A percentile compares a stretch with the other conserved stretches of the same genome.
These are phyloP conservation scores for Suillus americanus DNA, from an alignment of 768 basidiomycete genomes.

Conservation along the genomic window DNA sequence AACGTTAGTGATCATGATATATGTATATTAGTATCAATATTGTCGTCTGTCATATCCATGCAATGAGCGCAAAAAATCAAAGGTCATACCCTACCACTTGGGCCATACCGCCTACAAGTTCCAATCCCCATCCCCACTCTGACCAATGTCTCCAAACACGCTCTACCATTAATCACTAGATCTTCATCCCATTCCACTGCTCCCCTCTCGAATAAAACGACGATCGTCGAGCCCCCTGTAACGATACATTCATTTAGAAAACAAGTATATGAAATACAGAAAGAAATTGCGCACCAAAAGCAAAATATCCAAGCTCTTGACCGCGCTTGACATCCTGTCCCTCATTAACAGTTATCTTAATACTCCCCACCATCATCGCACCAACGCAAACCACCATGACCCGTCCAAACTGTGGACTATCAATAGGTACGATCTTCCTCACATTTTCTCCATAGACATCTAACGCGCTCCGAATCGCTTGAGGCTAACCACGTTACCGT, in stretches of 20 bases:
- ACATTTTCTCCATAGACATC: conserved; percentile 96
- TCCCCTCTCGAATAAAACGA: conserved; percentile 85
- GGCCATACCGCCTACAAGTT: conserved; percentile 17
- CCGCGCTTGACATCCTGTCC: conserved; percentile 80
- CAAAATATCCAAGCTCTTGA: conserved; percentile 92
- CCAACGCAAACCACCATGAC: conserved; percentile 93
- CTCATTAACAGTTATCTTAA: conserved; percentile 82
- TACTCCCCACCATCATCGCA: conserved; percentile 95
- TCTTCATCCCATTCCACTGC: conserved; percentile 91
- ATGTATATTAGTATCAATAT: background rate
- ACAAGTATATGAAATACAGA: conserved; percentile 5
- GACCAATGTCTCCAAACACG: conserved; percentile 87
- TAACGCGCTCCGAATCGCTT: conserved; percentile 87
- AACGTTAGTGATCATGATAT: background rate
- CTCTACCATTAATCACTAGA: conserved; percentile 76
- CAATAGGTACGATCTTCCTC: conserved; percentile 89
- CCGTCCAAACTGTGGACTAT: conserved; percentile 84
- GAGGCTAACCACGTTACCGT: conserved; percentile 51
- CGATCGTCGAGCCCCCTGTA: conserved; percentile 88
- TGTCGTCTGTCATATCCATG: background rate
- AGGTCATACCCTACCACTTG: background rate
- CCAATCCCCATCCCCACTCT: conserved; percentile 89
- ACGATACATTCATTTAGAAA: background rate
- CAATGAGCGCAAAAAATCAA: background rate
- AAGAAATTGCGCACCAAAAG: conserved; percentile 66